phyloP scores from a whole-genome alignment of 345 rosid genomes.

The Isatis tinctoria region DNA sequence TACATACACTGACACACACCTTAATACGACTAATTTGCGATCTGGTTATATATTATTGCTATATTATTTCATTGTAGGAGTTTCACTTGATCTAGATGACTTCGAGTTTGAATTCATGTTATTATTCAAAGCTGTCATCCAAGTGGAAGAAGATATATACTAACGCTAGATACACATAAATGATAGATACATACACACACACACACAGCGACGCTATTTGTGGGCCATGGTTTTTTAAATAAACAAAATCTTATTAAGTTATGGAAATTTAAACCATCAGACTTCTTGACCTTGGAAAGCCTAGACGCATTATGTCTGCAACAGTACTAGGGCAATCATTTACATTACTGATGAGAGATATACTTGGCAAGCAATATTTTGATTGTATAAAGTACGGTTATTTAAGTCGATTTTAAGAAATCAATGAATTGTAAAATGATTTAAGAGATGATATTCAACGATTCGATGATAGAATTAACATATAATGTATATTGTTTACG shows the following conservation, averaged over 20 bases:
- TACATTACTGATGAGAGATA: too few relatives aligned
- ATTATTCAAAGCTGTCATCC: neutral
- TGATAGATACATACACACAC: neutral
- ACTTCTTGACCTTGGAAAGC: neutral
- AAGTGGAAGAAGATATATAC: neutral
- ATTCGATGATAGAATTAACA: neutral
- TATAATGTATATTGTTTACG: neutral
- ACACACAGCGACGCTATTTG: neutral
- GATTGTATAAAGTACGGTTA: too few relatives aligned
- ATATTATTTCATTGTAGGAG: neutral
- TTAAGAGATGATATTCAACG: too few relatives aligned
- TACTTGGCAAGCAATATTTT: too few relatives aligned
- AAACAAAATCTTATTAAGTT: too few relatives aligned
- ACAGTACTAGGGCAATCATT: too few relatives aligned
- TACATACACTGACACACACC: neutral
- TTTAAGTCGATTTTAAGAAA: too few relatives aligned
- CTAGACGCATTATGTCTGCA: too few relatives aligned
- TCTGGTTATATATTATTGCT: neutral
- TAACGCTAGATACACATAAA: too few relatives aligned
- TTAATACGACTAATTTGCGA: neutral
- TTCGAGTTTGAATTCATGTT: neutral
- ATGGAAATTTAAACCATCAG: neutral
- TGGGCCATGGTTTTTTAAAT: neutral
- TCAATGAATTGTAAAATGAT: too few relatives aligned
- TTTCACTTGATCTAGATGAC: slow-evolving; percentile 1